Conservation (phyloP, 768 basidiomycete species). For the Candolleomyces efflorescens region DNA sequence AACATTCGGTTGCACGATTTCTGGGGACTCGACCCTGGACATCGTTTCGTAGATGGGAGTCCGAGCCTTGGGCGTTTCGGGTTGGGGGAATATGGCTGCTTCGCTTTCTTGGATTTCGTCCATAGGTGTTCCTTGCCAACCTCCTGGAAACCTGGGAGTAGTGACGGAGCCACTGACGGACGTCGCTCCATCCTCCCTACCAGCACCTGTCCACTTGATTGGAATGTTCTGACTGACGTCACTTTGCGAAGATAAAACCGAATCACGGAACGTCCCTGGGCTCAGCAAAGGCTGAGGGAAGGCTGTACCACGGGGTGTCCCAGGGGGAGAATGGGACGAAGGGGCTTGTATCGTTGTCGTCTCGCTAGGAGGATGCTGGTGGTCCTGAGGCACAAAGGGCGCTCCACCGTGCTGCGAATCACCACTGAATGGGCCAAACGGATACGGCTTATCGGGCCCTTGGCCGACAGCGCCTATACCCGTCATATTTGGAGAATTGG, state of each 20-base stretch:
- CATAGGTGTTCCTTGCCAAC: slow-evolving; percentile 52
- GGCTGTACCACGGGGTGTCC: neutral
- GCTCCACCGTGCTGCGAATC: neutral
- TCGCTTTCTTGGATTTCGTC: slow-evolving; percentile 38
- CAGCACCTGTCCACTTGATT: slow-evolving; percentile 57
- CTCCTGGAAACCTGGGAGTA: slow-evolving; percentile 46
- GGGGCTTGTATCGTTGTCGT: neutral
- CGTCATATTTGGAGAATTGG: slow-evolving; percentile 57
- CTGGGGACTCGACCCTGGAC: slow-evolving; percentile 51
- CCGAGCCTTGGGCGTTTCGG: slow-evolving; percentile 1
- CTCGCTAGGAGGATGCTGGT: neutral
- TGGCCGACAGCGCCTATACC: slow-evolving; percentile 47
- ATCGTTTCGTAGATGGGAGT: slow-evolving; percentile 45
- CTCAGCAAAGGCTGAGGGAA: slow-evolving; percentile 42
- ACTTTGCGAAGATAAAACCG: slow-evolving; percentile 50
- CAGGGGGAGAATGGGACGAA: neutral
- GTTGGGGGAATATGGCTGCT: neutral
- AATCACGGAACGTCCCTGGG: slow-evolving; percentile 62
- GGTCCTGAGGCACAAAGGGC: slow-evolving; percentile 12
- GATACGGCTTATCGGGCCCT: slow-evolving; percentile 29
- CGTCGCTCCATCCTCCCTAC: slow-evolving; percentile 10
- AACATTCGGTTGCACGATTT: slow-evolving; percentile 40
- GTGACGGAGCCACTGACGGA: slow-evolving; percentile 13
- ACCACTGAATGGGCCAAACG: slow-evolving; percentile 24
- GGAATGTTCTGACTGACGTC: slow-evolving; percentile 47